Evolutionary conservation across 352 stramenopile species (phyloP).

Genomic region (Halophytophthora batemanensis): DNA sequence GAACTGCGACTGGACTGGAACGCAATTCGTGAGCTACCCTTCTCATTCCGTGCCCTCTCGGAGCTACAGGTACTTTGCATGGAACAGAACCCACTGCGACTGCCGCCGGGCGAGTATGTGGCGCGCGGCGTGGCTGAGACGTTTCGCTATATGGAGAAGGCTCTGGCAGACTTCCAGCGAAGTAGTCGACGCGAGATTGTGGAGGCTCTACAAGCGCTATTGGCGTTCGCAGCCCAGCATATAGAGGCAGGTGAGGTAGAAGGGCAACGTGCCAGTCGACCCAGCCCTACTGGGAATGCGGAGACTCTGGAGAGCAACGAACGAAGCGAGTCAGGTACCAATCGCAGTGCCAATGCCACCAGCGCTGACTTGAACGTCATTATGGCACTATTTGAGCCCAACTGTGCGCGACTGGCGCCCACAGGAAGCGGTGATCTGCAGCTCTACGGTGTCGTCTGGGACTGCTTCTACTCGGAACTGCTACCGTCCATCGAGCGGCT

Average conservation of each 20-base stretch:
- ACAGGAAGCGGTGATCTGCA: constrained; percentile 31
- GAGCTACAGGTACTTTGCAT: constrained; percentile 39
- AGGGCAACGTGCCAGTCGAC: too few species aligned
- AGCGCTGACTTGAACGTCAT: constrained; percentile 27
- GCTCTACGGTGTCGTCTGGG: constrained; percentile 59
- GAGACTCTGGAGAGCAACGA: background rate
- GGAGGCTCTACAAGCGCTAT: constrained; percentile 40
- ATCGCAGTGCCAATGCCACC: background rate
- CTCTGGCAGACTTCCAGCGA: constrained; percentile 42
- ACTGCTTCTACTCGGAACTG: constrained; percentile 43
- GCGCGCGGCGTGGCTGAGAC: constrained; percentile 41
- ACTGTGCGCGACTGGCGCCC: constrained; percentile 34
- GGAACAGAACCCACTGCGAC: constrained; percentile 57
- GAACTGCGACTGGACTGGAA: constrained; percentile 71
- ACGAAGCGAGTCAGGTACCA: background rate
- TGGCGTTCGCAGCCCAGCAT: constrained; percentile 31
- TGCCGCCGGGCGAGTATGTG: constrained; percentile 50
- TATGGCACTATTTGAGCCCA: constrained; percentile 42
- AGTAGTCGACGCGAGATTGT: constrained; percentile 43
- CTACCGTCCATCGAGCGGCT: constrained; percentile 40
- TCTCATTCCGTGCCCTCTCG: constrained; percentile 44
- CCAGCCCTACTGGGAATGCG: background rate
- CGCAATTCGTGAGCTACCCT: constrained; percentile 51
- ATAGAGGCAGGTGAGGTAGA: constrained; percentile 4
- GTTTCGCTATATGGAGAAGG: constrained; percentile 54